Percentiles rank a stretch among this genome's conserved stretches.
phyloP scores from a whole-genome alignment of 208 protist genomes.

The Acanthamoeba royreba region DNA sequence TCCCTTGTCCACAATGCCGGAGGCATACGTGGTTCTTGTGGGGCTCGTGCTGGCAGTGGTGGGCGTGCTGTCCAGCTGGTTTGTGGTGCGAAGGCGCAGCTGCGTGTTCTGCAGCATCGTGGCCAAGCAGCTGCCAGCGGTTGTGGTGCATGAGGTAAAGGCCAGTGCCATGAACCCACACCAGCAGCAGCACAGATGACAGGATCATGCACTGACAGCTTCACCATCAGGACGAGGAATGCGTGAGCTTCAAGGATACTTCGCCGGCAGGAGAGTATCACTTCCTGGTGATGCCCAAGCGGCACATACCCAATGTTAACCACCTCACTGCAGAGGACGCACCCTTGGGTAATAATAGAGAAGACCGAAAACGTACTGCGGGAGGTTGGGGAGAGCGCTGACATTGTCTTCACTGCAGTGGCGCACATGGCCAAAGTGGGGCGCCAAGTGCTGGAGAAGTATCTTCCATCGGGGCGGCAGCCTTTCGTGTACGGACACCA shows the following conservation, averaged over 20 bases:
- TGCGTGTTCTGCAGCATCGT: not conserved
- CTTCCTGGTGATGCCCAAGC: not conserved
- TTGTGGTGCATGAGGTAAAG: not conserved
- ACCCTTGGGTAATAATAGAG: not conserved
- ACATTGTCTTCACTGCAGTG: not conserved
- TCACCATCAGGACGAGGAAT: not conserved
- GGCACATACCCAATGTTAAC: not conserved
- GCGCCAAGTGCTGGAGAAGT: not conserved
- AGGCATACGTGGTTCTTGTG: too few relatives aligned
- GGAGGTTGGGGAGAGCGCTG: not conserved
- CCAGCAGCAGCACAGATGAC: not conserved
- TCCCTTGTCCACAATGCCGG: too few relatives aligned
- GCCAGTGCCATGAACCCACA: not conserved
- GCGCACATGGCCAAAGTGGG: not conserved
- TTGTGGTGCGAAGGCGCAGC: too few relatives aligned
- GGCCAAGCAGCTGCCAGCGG: not conserved
- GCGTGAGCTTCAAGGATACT: not conserved
- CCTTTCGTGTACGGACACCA: not conserved
- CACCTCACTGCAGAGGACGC: not conserved
- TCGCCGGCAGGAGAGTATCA: not conserved
- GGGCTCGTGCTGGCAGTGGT: too few relatives aligned
- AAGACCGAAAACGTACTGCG: too few relatives aligned
- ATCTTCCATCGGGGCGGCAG: not conserved
- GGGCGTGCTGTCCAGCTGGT: too few relatives aligned
- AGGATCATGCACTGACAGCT: not conserved